phyloP scores from a whole-genome alignment of 2,329 filamentous ascomycete genomes.

The Tolypocladium cylindrosporum region DNA sequence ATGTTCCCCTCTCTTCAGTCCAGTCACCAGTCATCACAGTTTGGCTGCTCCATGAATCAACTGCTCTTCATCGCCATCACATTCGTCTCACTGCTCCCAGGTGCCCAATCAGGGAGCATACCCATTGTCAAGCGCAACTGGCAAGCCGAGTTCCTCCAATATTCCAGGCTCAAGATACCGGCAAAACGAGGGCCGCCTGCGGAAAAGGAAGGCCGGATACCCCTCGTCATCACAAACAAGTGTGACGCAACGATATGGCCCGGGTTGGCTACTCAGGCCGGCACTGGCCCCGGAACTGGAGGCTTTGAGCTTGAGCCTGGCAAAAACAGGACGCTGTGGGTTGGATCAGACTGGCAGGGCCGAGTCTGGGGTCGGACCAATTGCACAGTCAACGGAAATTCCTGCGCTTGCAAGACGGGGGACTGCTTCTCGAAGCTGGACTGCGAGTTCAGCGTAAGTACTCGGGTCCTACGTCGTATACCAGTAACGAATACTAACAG shows the following conservation, averaged over 20 bases:
- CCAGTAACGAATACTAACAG: background rate
- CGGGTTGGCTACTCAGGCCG: slow-evolving; percentile 62
- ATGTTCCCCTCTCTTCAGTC: background rate
- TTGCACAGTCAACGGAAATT: slow-evolving; percentile 62
- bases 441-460: slow-evolving; percentile 57
- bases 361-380: slow-evolving; percentile 78
- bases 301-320: slow-evolving; percentile 59
- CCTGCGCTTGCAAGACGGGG: slow-evolving; percentile 61
- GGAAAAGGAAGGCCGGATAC: slow-evolving; percentile 32
- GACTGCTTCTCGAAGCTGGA: slow-evolving; percentile 64
- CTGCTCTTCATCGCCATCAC: slow-evolving; percentile 11
- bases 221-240: slow-evolving; percentile 60
- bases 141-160: slow-evolving; percentile 16
- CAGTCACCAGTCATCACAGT: background rate
- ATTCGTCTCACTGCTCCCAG: slow-evolving; percentile 10
- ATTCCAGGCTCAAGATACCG: slow-evolving; percentile 12
- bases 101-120: slow-evolving; percentile 6
- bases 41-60: slow-evolving; percentile 9
- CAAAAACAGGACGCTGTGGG: slow-evolving; percentile 48
- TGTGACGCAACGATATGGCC: slow-evolving; percentile 68
- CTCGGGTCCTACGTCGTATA: background rate
- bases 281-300: slow-evolving; percentile 53
- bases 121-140: slow-evolving; percentile 10
- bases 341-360: slow-evolving; percentile 68
- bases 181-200: slow-evolving; percentile 20